Percentiles rank a stretch among this genome's conserved stretches.
Evolutionary conservation across 116 monocot genomes (phyloP).

Genomic region (Thalassia testudinum): DNA sequence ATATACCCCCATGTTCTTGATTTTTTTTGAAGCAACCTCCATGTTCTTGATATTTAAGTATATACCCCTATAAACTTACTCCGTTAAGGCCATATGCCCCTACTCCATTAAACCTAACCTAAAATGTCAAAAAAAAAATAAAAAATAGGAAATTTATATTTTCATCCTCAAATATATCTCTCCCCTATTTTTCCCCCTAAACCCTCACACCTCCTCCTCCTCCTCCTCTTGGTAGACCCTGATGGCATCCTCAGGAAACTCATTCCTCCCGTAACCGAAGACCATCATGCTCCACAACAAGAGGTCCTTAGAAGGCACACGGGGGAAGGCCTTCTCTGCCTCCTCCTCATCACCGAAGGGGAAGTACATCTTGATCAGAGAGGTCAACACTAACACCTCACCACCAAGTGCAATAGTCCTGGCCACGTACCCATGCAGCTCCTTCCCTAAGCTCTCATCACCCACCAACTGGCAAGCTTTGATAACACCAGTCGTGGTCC

Average conservation of each 20-base stretch:
- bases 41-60: too few species aligned
- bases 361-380: too few species aligned
- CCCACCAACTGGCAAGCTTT: constrained; percentile 22
- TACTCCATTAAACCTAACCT: too few species aligned
- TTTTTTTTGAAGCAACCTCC: too few species aligned
- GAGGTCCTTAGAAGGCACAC: constrained; percentile 28
- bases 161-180: too few species aligned
- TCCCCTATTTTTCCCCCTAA: too few species aligned
- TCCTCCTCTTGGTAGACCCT: constrained; percentile 39
- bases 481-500: constrained; percentile 51
- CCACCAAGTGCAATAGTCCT: constrained; percentile 6
- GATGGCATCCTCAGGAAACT: constrained; percentile 35
- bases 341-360: neutral
- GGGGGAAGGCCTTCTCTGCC: constrained; percentile 37
- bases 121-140: too few species aligned
- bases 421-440: constrained; percentile 36
- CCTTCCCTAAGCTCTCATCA: constrained; percentile 19
- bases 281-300: constrained; percentile 84
- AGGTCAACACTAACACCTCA: neutral
- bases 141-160: too few species aligned
- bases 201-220: too few species aligned
- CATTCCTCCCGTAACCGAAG: constrained; percentile 55
- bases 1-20: too few species aligned
- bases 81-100: too few species aligned
- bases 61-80: too few species aligned